phyloP scores from a whole-genome alignment of 352 stramenopile species.

The Globisporangium spinosum region DNA sequence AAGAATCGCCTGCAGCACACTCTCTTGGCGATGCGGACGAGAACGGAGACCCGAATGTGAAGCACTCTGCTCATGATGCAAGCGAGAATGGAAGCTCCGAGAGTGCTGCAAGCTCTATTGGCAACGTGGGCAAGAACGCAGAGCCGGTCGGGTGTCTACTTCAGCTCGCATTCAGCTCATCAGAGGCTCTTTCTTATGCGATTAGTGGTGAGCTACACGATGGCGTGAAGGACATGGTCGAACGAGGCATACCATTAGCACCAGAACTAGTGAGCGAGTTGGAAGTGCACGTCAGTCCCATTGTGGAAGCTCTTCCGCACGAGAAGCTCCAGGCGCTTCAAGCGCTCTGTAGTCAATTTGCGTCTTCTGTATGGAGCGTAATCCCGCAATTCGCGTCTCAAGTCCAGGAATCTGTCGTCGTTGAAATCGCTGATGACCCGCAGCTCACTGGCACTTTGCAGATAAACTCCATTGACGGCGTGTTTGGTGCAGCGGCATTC shows the following conservation, averaged over 20 bases:
- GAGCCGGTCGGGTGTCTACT: not conserved
- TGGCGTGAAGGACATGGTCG: not conserved
- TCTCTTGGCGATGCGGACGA: too few relatives aligned
- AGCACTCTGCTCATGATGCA: too few relatives aligned
- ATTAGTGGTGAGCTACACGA: not conserved
- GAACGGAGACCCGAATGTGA: too few relatives aligned
- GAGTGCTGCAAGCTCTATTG: too few relatives aligned
- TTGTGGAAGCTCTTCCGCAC: constrained; percentile 10
- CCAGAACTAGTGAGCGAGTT: not conserved
- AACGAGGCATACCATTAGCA: not conserved
- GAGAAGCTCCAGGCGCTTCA: constrained; percentile 8
- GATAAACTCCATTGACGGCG: constrained; percentile 2
- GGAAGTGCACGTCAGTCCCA: not conserved
- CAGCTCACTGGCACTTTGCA: not conserved
- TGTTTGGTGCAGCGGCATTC: constrained; percentile 29
- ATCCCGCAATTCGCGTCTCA: not conserved
- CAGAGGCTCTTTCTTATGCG: not conserved
- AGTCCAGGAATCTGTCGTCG: not conserved
- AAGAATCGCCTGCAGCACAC: too few relatives aligned
- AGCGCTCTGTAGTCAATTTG: not conserved
- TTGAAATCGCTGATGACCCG: too few relatives aligned
- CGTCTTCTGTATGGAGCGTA: not conserved
- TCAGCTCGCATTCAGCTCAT: not conserved
- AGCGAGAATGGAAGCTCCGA: too few relatives aligned
- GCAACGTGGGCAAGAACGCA: too few relatives aligned